These are phyloP conservation scores for Conticribra weissflogii DNA, from an alignment of 108 stramenopile genomes.

Conservation along the genomic window DNA sequence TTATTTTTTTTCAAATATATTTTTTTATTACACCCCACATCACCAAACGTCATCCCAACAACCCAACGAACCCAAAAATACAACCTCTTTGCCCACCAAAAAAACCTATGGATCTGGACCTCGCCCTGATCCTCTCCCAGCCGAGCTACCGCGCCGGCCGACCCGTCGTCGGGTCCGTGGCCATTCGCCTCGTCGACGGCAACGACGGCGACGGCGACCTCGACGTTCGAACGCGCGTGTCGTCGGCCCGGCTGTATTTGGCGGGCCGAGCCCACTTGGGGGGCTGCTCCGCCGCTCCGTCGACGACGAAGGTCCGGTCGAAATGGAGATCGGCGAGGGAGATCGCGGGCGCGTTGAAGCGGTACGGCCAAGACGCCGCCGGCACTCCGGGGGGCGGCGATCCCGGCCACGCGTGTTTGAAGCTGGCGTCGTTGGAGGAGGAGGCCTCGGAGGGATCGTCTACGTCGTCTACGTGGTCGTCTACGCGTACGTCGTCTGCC, in stretches of 20 bases:
- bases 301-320: slow-evolving; percentile 2
- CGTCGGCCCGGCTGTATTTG: slow-evolving; percentile 40
- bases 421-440: slow-evolving; percentile 32
- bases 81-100: no score
- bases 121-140: slow-evolving; percentile 41
- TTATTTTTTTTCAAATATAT: no score
- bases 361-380: slow-evolving; percentile 20
- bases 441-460: neutral
- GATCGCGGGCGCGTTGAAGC: slow-evolving; percentile 22
- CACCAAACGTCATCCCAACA: no score
- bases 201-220: neutral
- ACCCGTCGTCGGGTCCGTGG: slow-evolving; percentile 40
- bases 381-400: neutral
- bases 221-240: slow-evolving; percentile 9
- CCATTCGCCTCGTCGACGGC: slow-evolving; percentile 10
- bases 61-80: no score
- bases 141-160: slow-evolving; percentile 39
- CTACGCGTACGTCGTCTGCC: slow-evolving; percentile 2
- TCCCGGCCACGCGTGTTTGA: slow-evolving; percentile 27
- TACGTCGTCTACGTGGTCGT: neutral
- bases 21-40: no score
- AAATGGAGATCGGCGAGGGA: slow-evolving; percentile 40
- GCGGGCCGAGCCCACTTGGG: slow-evolving; percentile 33
- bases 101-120: slow-evolving; percentile 16
- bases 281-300: neutral